Evolutionary conservation across 2,329 filamentous ascomycete genomes (phyloP), one percentile per base, ranked within the genome.

Genomic region (Colletotrichum incanum): DNA sequence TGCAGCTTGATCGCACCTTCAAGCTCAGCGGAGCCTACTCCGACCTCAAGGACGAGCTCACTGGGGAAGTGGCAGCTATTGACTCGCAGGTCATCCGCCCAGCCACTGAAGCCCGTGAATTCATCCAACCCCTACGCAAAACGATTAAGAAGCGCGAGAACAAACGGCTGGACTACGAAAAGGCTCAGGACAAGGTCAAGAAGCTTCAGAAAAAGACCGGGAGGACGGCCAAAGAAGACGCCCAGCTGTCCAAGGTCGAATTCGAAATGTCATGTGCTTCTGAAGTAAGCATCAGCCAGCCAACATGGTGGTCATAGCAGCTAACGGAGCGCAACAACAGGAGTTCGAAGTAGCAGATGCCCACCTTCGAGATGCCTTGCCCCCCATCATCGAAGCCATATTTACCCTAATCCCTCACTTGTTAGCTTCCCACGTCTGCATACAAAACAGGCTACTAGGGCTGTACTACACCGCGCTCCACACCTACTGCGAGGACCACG

Each of bases 61-160:
- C 90, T 67, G 90, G 91, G 72, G 94, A 96, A 78, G 86, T 96
- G 68, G 86, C 84, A 68, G 87, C 90, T 76, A 93, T 97, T 74
- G 93, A 96, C 75, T 83, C 85, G 12, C 89, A 90, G 75, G 88
- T 96, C 74, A 89, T 95, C 65, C 86, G 86, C 70, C 93, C 94
- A 0, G 92, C 92, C 5, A 89, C 89, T 69, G 88, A 92, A 64
- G 93, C 93, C 9, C 92, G 90, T 77, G 90, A 92, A 64, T 89
- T 84, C 65, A 86, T 96, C 72, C 89, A 91, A 75, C 91, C 93
- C 2, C 86, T 96, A 79, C 92, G 93, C 78, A 96, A 95, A 83
- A 92, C 91, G 1, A 94, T 97, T 78, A 96, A 96, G 83, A 95
- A 94, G 81, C 87, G 94, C 58, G 93, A 96, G 79, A 93, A 95